Percentiles rank a stretch among this genome's conserved stretches.
Conservation (phyloP, 495 filamentous ascomycete genomes). For the Hyaloscypha variabilis region DNA sequence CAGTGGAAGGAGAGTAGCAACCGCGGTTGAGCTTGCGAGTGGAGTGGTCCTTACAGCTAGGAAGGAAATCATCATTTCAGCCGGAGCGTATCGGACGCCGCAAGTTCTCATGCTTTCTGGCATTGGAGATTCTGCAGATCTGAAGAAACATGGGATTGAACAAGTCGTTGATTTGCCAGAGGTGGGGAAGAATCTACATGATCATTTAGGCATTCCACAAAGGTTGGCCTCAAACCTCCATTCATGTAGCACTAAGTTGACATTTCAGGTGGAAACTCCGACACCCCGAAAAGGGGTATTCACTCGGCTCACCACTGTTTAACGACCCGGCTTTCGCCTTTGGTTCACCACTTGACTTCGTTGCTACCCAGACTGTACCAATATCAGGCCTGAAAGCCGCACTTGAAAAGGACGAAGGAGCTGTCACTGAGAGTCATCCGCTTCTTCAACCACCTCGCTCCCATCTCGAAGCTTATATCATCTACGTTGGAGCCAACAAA, state of each 20-base stretch:
- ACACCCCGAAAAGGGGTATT: background rate
- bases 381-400: background rate
- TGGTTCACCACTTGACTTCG: background rate
- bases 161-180: slow-evolving; percentile 58
- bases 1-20: slow-evolving; percentile 24
- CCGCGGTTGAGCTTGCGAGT: slow-evolving; percentile 6
- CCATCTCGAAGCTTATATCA: background rate
- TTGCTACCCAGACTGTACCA: background rate
- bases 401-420: background rate
- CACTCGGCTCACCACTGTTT: background rate
- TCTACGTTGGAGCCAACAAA: background rate
- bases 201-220: slow-evolving; percentile 41
- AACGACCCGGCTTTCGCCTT: background rate
- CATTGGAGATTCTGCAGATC: slow-evolving; percentile 29
- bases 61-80: slow-evolving; percentile 26
- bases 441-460: background rate
- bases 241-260: no score
- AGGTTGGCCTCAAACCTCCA: no score
- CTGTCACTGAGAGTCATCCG: background rate
- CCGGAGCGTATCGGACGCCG: slow-evolving; percentile 22
- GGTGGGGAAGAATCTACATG: slow-evolving; percentile 65
- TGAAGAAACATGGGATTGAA: slow-evolving; percentile 51
- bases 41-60: slow-evolving; percentile 44
- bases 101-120: slow-evolving; percentile 27
- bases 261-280: background rate